Conservation (phyloP, 148 eudicot genomes). For the Limonium bicolor region DNA sequence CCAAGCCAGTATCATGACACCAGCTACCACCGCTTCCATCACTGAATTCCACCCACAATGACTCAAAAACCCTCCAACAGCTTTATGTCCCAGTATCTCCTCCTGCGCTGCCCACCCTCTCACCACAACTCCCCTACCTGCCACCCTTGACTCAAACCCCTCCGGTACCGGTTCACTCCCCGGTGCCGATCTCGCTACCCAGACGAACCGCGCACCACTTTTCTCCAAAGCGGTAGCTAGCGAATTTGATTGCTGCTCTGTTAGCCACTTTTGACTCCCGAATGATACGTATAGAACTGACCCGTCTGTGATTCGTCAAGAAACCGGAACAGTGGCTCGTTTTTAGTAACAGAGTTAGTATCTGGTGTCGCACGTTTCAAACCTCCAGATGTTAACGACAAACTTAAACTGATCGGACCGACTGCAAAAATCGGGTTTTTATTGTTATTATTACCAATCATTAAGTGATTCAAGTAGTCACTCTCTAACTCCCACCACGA, state of each 20-base stretch:
- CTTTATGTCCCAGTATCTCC: conserved; percentile 4
- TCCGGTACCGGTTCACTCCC: not conserved
- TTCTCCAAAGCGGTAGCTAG: not conserved
- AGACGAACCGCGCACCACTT: conserved; percentile 2
- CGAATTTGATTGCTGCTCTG: not conserved
- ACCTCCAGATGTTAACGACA: conserved; percentile 1
- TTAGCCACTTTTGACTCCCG: conserved; percentile 1
- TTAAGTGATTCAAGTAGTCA: conserved; percentile 21
- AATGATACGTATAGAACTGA: conserved; percentile 6
- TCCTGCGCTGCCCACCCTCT: conserved; percentile 8
- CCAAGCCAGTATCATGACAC: conserved; percentile 33
- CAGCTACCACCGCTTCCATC: conserved; percentile 25
- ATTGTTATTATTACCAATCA: conserved; percentile 10
- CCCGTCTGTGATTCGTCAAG: not conserved
- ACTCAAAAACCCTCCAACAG: conserved; percentile 4
- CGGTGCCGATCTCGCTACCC: not conserved
- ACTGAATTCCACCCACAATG: conserved; percentile 9
- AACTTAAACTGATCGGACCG: conserved; percentile 31
- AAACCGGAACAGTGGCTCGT: not conserved
- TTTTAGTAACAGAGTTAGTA: not conserved
- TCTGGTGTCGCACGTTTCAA: conserved; percentile 9
- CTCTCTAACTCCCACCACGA: conserved; percentile 35
- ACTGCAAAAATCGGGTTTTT: conserved; percentile 23
- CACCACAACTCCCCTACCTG: conserved; percentile 1
- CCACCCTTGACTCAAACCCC: conserved; percentile 5